A percentile compares a stretch with the other conserved stretches of the same genome.
Evolutionary conservation across 345 rosid species (phyloP).

Genomic region (Punica granatum): DNA sequence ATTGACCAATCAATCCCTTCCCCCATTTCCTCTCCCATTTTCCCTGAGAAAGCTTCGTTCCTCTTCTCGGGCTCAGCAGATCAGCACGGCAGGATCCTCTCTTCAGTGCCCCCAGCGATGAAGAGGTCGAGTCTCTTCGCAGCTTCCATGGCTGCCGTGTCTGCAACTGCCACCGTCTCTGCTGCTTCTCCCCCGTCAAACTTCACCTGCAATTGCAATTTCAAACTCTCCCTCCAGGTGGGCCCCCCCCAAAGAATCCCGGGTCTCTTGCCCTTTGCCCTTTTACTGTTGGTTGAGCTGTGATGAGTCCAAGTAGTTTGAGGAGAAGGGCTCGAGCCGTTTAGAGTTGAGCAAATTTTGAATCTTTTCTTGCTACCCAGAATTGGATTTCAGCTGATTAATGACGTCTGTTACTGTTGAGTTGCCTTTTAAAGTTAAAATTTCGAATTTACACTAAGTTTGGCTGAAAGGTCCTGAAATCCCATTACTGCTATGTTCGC

Average conservation of each 20-base stretch:
- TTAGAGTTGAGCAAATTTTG: neutral
- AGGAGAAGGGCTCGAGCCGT: neutral
- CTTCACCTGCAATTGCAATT: slow-evolving; percentile 19
- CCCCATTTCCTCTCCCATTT: too few relatives aligned
- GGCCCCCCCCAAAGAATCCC: neutral
- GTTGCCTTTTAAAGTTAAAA: neutral
- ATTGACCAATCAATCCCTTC: too few relatives aligned
- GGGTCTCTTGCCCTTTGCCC: neutral
- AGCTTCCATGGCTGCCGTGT: slow-evolving; percentile 15
- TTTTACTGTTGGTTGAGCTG: neutral
- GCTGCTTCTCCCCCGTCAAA: slow-evolving; percentile 30
- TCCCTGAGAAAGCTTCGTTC: too few relatives aligned
- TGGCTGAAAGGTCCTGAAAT: neutral
- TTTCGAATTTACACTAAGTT: neutral
- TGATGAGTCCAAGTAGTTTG: neutral
- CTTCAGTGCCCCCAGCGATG: slow-evolving; percentile 5
- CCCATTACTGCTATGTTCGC: neutral
- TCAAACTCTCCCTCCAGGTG: slow-evolving; percentile 41
- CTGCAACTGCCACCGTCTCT: slow-evolving; percentile 13
- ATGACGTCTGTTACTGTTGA: neutral
- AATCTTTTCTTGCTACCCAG: neutral
- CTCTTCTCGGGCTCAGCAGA: too few relatives aligned
- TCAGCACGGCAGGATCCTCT: neutral
- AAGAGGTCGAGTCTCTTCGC: slow-evolving; percentile 15
- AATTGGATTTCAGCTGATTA: neutral